These are phyloP conservation scores for Clitopilus hobsonii DNA, from an alignment of 768 basidiomycete species.

Conservation along the genomic window DNA sequence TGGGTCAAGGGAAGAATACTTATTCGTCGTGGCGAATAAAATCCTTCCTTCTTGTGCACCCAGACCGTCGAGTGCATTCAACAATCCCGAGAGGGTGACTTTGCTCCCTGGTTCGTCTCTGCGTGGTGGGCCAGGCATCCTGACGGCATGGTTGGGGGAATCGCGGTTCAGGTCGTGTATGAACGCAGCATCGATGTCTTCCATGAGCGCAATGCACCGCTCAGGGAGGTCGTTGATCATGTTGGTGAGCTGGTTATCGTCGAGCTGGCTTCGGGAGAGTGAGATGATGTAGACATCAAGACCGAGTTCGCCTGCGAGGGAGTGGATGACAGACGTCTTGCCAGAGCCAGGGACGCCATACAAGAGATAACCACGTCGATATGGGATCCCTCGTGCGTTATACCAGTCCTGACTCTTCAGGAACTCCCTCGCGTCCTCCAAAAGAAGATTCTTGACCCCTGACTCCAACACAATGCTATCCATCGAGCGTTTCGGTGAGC, in stretches of 20 bases:
- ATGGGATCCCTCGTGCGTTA: slow-evolving; percentile 60
- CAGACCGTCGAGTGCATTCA: slow-evolving; percentile 68
- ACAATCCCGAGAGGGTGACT: slow-evolving; percentile 59
- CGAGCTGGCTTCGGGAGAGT: slow-evolving; percentile 49
- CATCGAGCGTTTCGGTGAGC: slow-evolving; percentile 50
- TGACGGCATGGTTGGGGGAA: not conserved
- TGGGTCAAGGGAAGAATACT: slow-evolving; percentile 51
- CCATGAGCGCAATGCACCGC: slow-evolving; percentile 61
- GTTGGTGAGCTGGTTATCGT: slow-evolving; percentile 48
- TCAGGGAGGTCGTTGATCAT: slow-evolving; percentile 51
- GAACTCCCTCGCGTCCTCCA: slow-evolving; percentile 60
- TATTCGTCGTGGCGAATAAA: slow-evolving; percentile 71
- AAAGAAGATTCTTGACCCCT: slow-evolving; percentile 49
- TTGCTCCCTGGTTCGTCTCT: too few species aligned
- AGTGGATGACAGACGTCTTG: slow-evolving; percentile 66
- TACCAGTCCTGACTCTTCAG: slow-evolving; percentile 58
- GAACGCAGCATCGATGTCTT: slow-evolving; percentile 71
- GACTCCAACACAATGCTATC: slow-evolving; percentile 56
- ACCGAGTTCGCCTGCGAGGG: slow-evolving; percentile 63
- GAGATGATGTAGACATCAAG: slow-evolving; percentile 66
- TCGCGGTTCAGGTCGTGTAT: slow-evolving; percentile 24
- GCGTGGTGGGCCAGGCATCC: too few species aligned
- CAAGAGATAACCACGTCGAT: slow-evolving; percentile 65
- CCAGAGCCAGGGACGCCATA: slow-evolving; percentile 70
- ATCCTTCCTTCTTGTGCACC: slow-evolving; percentile 66